A percentile compares a stretch with the other conserved stretches of the same genome.
Conservation (phyloP, 2,329 filamentous ascomycete species). For the Trichoderma atroviride region DNA sequence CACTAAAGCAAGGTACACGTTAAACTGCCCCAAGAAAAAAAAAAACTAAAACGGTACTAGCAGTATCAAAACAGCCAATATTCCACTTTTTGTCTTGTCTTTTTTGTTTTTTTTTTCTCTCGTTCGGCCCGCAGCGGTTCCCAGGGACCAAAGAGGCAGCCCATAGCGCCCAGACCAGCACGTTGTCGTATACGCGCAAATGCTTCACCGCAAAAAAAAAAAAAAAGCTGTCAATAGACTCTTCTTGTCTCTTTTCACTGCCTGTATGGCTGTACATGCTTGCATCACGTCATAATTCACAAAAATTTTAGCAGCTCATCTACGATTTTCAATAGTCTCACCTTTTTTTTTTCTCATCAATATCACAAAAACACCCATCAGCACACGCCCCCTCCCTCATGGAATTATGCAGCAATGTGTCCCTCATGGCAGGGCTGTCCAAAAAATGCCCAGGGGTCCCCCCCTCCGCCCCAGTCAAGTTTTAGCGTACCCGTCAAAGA, state of each 20-base stretch:
- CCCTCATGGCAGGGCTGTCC: neutral
- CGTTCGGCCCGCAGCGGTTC: neutral
- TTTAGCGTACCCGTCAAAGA: conserved; percentile 23
- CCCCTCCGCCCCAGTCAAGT: neutral
- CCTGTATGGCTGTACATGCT: neutral
- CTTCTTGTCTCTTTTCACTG: neutral
- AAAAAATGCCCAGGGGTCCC: neutral
- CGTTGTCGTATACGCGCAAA: neutral
- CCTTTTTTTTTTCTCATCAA: neutral
- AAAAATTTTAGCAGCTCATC: neutral
- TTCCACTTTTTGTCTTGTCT: neutral
- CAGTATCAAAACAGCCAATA: neutral
- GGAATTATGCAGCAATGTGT: neutral
- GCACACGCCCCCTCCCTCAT: neutral
- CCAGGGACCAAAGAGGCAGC: conserved; percentile 12
- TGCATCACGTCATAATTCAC: neutral
- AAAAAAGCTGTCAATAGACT: neutral
- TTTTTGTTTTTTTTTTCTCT: neutral
- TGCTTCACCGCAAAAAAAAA: neutral
- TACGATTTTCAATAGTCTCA: neutral
- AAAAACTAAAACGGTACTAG: neutral
- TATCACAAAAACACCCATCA: neutral
- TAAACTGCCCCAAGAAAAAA: neutral
- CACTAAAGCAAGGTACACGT: neutral
- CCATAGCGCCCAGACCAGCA: neutral